Evolutionary conservation across 257 asterid species (phyloP).

Genomic region (Orobanche coerulescens): DNA sequence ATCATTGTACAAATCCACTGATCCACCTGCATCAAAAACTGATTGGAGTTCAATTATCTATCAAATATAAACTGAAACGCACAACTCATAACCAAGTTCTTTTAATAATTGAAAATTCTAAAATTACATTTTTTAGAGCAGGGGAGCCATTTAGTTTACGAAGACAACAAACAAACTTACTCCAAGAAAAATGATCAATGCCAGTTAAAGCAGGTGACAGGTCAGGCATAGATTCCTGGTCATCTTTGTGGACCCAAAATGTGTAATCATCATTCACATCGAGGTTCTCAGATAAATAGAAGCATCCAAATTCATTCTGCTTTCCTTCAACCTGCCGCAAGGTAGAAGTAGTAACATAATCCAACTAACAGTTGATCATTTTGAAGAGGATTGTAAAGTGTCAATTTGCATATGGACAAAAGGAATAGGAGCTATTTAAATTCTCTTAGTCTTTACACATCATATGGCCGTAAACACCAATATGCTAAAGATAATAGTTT

Average conservation of each 20-base stretch:
- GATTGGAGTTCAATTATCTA: conserved; percentile 16
- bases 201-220: conserved; percentile 53
- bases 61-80: conserved; percentile 11
- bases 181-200: conserved; percentile 35
- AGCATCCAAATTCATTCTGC: conserved; percentile 49
- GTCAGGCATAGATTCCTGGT: conserved; percentile 35
- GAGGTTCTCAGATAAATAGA: conserved; percentile 85
- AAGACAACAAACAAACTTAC: conserved; percentile 33
- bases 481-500: conserved; percentile 1
- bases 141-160: conserved; percentile 7
- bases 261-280: conserved; percentile 80
- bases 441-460: conserved; percentile 6
- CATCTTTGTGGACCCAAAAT: conserved; percentile 70
- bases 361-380: conserved; percentile 17
- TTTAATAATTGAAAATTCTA: not conserved
- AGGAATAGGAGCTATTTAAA: not conserved
- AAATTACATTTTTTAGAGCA: conserved; percentile 10
- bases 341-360: conserved; percentile 15
- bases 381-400: not conserved
- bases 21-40: conserved; percentile 45
- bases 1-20: conserved; percentile 52
- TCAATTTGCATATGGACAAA: conserved; percentile 1
- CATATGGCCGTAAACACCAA: too few relatives aligned
- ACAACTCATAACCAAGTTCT: not conserved
- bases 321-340: conserved; percentile 72